Conservation (phyloP, 768 basidiomycete species). For the Boletus bicolor region DNA sequence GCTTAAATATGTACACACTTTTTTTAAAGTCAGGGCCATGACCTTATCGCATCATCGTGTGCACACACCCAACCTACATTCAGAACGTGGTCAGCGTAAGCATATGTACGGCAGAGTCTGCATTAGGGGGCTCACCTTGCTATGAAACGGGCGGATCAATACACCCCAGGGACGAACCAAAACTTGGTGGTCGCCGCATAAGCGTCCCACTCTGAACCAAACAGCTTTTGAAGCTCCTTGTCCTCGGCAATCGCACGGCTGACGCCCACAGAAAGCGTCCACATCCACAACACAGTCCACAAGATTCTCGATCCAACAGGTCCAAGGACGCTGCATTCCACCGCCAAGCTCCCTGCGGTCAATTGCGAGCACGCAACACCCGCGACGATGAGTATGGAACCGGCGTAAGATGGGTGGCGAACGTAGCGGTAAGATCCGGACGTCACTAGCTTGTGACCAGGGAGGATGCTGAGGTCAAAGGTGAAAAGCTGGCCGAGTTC, state of each 20-base stretch:
- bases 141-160: constrained; percentile 20
- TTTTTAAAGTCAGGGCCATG: neutral
- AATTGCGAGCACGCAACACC: constrained; percentile 47
- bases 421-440: constrained; percentile 49
- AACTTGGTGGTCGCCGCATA: constrained; percentile 44
- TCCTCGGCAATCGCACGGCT: constrained; percentile 53
- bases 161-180: constrained; percentile 51
- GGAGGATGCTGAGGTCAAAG: constrained; percentile 55
- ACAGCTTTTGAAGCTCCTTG: constrained; percentile 43
- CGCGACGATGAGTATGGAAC: constrained; percentile 47
- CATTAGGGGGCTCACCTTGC: neutral
- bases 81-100: neutral
- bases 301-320: constrained; percentile 31
- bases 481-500: constrained; percentile 55
- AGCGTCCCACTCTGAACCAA: constrained; percentile 45
- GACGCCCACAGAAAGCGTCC: constrained; percentile 46
- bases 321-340: constrained; percentile 36
- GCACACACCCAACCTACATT: neutral
- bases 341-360: constrained; percentile 45
- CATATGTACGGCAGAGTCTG: too few species aligned
- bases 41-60: neutral
- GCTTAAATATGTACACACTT: neutral
- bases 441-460: constrained; percentile 49
- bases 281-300: constrained; percentile 47
- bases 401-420: constrained; percentile 55